Base-by-base conservation (phyloP, 108 stramenopile genomes). In the Aureococcus anophagefferens region DNA sequence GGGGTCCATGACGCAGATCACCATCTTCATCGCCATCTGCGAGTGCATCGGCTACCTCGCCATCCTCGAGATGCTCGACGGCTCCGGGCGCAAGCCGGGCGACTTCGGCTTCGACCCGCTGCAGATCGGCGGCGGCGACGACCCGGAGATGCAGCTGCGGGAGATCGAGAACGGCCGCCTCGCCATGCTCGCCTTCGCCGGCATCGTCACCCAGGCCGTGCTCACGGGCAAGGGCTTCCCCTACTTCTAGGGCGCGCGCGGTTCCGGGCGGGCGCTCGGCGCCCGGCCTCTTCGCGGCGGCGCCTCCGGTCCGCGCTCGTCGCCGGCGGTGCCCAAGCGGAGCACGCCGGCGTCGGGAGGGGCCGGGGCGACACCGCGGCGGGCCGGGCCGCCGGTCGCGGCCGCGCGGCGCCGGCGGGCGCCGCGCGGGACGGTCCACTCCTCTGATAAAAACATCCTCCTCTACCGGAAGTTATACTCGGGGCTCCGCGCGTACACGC, bases 161-260 rank as follows among this genome's bases (percentile, higher is more conserved):
- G 82, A 83, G 78, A 70, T 84, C 66, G 79, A 84, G 75, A 62
- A 85, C 80, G 75, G 81, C 30, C 74, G 83, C 32, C 72, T 82
- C 64, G 93, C 95, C 25, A 95, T 96, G 95, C 73, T 90, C 66
- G 93, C 93, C 33, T 79, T 94, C 68, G 89, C 91, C 68, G 95
- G 95, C 75, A 94, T 94, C 72, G 85, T 87, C 66, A 80, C 89
- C 64, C 87, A 88, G 74, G 74, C 92, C 67, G 73, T 72, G 44
- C 70, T 95, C 74, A 89, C 90, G 64, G 93, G 93, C 87, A 78
- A 95, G 70, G 93, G 92, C 64, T 96, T 95, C 90, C 95, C 95
- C 35, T 96, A 93, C 90, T 3, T 79, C 35, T 64, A 59, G 51
- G 51, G 37, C 37, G 7, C 37, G 37, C 4, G 37, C 7, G 37